Evolutionary conservation across 208 protist genomes (phyloP), one percentile per base, ranked within the genome.

Genomic region (Trypanosoma scelopori): DNA sequence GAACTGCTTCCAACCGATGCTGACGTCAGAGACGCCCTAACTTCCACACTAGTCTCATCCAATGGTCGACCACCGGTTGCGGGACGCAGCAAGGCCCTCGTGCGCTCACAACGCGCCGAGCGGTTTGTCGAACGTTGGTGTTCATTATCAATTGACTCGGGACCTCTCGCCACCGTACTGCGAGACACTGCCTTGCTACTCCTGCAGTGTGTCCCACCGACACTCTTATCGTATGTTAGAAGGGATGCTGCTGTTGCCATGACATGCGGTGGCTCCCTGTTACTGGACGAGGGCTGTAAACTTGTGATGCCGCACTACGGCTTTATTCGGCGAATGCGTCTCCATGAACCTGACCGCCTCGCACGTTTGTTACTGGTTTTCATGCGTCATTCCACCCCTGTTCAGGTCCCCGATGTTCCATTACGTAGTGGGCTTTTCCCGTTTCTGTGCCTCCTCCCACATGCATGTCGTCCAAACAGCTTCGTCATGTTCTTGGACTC

Each of bases 401-500:
- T 67, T 53, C 57, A 73, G 18, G 59, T 65, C 3, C 68, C 68
- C 9, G 68, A 65, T 41, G 37, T 73, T 32, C 51, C 50, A 43
- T 30, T 51, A 51, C 53, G 66, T 13, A 48, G 51, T 23, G 65
- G 51, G 16, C 27, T 58, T 28, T 78, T 74, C 46, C 73, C 73
- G 11, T 66, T 75, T 39, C 30, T 71, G 4, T 48, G 68, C 6
- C 58, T 48, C 22, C 22, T 71, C 30, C 28, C 46, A 27, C 73
- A 78, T 61, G 32, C 49, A 27, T 78, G 73, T 27, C 47, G 61
- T 3, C 69, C 73, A 6, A 75, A 76, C 57, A 65, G 50, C n/a
- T 50, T 58, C 46, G n/a, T 78, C 13, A 45, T 55, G 37, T 76
- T 78, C 20, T 39, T 78, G 13, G 66, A 78, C 52, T 57, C 53